Base-by-base conservation (phyloP, 1,284 basidiomycete genomes). In the Athelia sp. region DNA sequence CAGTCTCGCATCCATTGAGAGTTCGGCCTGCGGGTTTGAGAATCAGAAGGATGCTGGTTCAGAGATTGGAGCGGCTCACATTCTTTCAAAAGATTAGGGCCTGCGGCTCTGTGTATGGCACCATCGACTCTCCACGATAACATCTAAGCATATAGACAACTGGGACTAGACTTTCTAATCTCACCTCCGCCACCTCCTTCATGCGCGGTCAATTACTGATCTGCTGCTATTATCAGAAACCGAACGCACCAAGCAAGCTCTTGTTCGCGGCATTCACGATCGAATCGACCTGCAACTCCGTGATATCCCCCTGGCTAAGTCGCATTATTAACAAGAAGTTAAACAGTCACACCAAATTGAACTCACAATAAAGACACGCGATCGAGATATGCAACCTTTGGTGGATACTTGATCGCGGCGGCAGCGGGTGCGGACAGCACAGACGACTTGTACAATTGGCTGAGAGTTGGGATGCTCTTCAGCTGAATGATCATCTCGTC, bases 251-350 rank as follows among this genome's bases (percentile, higher is more conserved):
- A 36, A 90, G 72, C 21, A 96, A 71, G 38, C 78, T 79, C 47
- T 73, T 74, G 63, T 94, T 93, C 3, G 92, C 92, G 8, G 93
- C 93, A 61, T 95, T 96, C 47, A 95, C 92, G 52, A 96, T 89
- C 22, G 83, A 76, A 62, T 93, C 90, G 9, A 89, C 69, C 45
- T 81, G 70, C 22, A 92, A 63, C 52, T 73, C 70, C 6, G 90
- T 92, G 53, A 93, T 90, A 62, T 92, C 86, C 35, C 86, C 88
- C 59, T 84, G 79, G 59, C 89, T 90, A 59, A 34, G 38, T 13
- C 14, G 15, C 34, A n/a, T 22, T 29, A 4, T 47, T 15, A 32
- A 24, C 13, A 34, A 43, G 50, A 43, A 14, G 48, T 44, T 44
- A 40, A 45, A 6, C 31, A 50, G 46, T 19, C 43, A 47, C 43